phyloP scores from a whole-genome alignment of 1,284 basidiomycete species.

The Salmacisia buchloeana region DNA sequence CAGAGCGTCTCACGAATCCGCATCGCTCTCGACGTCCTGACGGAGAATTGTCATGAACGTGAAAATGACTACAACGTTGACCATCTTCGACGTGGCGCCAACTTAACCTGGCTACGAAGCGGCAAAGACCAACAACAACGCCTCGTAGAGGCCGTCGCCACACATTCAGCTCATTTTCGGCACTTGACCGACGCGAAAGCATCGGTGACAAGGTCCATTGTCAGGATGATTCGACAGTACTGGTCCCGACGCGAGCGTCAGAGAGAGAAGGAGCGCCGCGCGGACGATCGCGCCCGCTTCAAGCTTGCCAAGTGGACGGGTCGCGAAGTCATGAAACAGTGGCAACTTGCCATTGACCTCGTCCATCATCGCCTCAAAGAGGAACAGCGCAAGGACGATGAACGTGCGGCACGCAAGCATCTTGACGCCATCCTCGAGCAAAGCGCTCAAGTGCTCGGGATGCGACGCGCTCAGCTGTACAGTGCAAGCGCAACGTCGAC shows the following conservation, averaged over 20 bases:
- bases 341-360: constrained; percentile 83
- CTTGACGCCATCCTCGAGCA: constrained; percentile 84
- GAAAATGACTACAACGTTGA: constrained; percentile 1
- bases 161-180: constrained; percentile 27
- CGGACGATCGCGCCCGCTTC: constrained; percentile 66
- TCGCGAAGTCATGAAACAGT: constrained; percentile 69
- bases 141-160: constrained; percentile 24
- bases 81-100: neutral
- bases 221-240: constrained; percentile 66
- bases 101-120: neutral
- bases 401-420: constrained; percentile 70
- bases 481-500: no score
- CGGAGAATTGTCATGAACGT: neutral
- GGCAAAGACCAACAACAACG: constrained; percentile 29
- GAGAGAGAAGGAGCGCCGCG: constrained; percentile 62
- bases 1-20: neutral
- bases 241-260: constrained; percentile 66
- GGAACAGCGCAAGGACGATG: constrained; percentile 62
- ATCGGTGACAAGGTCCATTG: constrained; percentile 55
- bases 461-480: constrained; percentile 53
- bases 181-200: constrained; percentile 48
- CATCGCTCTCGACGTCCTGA: constrained; percentile 2
- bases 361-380: constrained; percentile 66
- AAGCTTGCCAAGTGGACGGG: constrained; percentile 67
- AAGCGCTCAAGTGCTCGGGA: constrained; percentile 77